A percentile compares a stretch with the other conserved stretches of the same genome.
Conservation (phyloP, 75 land plant genomes). For the Pinus tabuliformis region DNA sequence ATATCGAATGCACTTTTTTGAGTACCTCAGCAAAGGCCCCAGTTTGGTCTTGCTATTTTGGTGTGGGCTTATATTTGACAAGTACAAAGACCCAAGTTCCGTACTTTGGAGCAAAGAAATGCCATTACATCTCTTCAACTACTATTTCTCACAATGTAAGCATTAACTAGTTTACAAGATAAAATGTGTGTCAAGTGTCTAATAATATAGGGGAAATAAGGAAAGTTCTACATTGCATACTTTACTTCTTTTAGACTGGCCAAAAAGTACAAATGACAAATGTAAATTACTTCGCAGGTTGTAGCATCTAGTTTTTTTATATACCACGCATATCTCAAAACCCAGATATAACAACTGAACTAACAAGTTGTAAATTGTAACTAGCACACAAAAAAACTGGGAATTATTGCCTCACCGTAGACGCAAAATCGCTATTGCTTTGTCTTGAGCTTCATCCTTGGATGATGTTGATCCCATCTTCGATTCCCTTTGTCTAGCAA, state of each 20-base stretch:
- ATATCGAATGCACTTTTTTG: too few relatives aligned
- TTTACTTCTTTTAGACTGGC: background rate
- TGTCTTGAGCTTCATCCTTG: constrained; percentile 86
- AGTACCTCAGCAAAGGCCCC: too few relatives aligned
- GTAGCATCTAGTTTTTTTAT: background rate
- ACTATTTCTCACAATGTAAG: too few relatives aligned
- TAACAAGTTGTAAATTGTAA: background rate
- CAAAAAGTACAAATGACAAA: background rate
- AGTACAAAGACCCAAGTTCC: too few relatives aligned
- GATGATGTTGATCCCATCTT: constrained; percentile 58
- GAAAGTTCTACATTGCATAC: too few relatives aligned
- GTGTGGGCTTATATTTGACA: too few relatives aligned
- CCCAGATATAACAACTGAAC: background rate
- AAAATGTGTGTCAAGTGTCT: too few relatives aligned
- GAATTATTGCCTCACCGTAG: constrained; percentile 51
- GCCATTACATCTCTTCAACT: too few relatives aligned
- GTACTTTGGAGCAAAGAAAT: too few relatives aligned
- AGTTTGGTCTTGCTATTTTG: too few relatives aligned
- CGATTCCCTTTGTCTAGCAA: constrained; percentile 49
- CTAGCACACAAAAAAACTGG: background rate
- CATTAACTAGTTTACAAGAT: too few relatives aligned
- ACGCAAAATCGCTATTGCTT: constrained; percentile 59
- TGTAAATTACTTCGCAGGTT: background rate
- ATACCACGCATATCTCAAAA: background rate
- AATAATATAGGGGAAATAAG: too few relatives aligned